Base-by-base conservation (phyloP, 1,139 yeast genomes). In the Magnusiomyces tetraspermus region DNA sequence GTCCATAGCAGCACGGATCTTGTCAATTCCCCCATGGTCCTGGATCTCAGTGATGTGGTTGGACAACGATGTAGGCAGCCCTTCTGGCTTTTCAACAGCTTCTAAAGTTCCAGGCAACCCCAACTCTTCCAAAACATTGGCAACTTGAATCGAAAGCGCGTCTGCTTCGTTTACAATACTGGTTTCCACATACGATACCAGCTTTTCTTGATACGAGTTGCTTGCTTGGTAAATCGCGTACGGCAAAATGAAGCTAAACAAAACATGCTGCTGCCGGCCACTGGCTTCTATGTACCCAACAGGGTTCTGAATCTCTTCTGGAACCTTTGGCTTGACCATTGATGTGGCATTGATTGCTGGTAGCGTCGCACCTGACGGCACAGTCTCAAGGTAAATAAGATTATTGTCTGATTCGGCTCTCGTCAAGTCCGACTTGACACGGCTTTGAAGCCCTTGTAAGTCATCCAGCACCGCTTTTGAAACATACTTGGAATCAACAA, bases 391-490 rank as follows among this genome's bases (percentile, higher is more conserved):
- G 66, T 87, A 87, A 3, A 89, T 81, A 61, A 88, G 72, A 62
- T 87, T 92, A 63, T 89, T 89, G 59, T 89, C 96, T 60, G 81
- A 77, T 59, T 85, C 89, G 0, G 90, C 80, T 1, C 76, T 71
- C 17, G 71, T 67, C n/a, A 83, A 65, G 1, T 76, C 71, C 0
- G 72, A 73, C 3, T 67, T 63, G 0, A 85, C 72, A 4, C 75
- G 74, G 1, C 65, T 66, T 1, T 66, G 59, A 22, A 84, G 74
- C 0, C 81, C 80, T 24, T 67, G 65, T 6, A 78, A 65, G 57
- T 80, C 85, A 2, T 63, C 66, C 2, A 79, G n/a, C 1, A 77
- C 78, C 15, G 67, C 59, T 4, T 66, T 57, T 19, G 67, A 64
- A 1, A 80, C 81, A 57, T 77, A 76, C 53, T 73, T 72, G 48